phyloP scores from a whole-genome alignment of 768 basidiomycete genomes.

The Boletus sensibilis region DNA sequence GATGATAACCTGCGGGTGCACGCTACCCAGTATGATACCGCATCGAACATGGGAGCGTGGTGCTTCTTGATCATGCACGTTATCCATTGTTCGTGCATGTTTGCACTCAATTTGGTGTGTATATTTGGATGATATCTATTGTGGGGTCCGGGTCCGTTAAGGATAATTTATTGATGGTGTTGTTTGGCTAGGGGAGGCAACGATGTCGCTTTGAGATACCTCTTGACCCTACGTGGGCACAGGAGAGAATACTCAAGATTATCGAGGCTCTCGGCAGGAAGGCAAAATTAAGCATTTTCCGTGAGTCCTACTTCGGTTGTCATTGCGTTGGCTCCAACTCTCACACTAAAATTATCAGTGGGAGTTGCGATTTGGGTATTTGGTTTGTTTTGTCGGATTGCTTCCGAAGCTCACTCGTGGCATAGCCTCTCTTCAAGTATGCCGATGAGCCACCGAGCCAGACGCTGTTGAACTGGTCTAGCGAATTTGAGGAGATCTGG shows the following conservation, averaged over 20 bases:
- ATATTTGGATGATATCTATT: slow-evolving; percentile 2
- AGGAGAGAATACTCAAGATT: slow-evolving; percentile 40
- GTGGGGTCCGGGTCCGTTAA: not conserved
- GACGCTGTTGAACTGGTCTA: slow-evolving; percentile 55
- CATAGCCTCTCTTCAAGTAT: slow-evolving; percentile 67
- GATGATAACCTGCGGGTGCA: slow-evolving; percentile 69
- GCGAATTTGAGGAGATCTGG: slow-evolving; percentile 64
- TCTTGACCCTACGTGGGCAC: slow-evolving; percentile 34
- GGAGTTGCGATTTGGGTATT: slow-evolving; percentile 62
- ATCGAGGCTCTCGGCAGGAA: slow-evolving; percentile 41
- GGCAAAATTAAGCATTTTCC: slow-evolving; percentile 42
- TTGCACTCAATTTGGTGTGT: slow-evolving; percentile 65
- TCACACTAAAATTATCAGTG: slow-evolving; percentile 43
- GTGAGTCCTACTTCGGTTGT: slow-evolving; percentile 41
- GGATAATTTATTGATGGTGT: not conserved
- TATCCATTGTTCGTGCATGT: slow-evolving; percentile 63
- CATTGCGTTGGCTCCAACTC: slow-evolving; percentile 21
- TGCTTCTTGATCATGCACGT: slow-evolving; percentile 76
- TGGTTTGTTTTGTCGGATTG: slow-evolving; percentile 25
- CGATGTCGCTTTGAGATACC: slow-evolving; percentile 30
- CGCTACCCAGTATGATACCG: slow-evolving; percentile 75
- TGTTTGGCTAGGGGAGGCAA: slow-evolving; percentile 28
- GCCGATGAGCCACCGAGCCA: slow-evolving; percentile 51
- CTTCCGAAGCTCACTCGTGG: slow-evolving; percentile 12
- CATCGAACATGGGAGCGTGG: slow-evolving; percentile 78